These are phyloP conservation scores for Miscanthus lutarioriparius DNA, from an alignment of 176 grass and related monocot genomes.

Conservation along the genomic window DNA sequence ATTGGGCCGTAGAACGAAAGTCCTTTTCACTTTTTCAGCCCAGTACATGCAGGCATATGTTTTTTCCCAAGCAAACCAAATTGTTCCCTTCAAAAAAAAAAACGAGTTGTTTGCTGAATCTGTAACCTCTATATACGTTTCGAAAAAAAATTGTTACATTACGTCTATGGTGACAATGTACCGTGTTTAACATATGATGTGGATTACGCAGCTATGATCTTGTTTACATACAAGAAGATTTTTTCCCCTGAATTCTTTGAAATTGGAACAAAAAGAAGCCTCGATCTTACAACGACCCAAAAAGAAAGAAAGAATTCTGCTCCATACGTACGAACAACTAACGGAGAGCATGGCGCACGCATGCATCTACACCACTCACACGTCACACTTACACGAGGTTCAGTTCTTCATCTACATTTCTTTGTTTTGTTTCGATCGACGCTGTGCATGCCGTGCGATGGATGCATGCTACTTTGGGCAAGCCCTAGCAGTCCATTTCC, in stretches of 20 bases:
- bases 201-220: not conserved
- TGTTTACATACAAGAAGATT: not conserved
- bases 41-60: too few species aligned
- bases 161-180: too few species aligned
- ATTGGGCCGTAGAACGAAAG: too few species aligned
- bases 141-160: too few species aligned
- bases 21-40: too few species aligned
- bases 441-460: too few species aligned
- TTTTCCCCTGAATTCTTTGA: not conserved
- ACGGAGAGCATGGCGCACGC: not conserved
- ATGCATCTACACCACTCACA: not conserved
- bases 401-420: slow-evolving; percentile 8
- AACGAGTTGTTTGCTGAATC: too few species aligned
- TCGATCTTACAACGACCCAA: not conserved
- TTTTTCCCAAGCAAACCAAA: too few species aligned
- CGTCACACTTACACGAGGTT: not conserved
- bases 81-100: too few species aligned
- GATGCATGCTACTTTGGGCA: not conserved
- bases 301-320: not conserved
- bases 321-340: not conserved
- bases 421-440: too few species aligned
- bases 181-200: too few species aligned
- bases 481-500: not conserved
- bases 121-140: too few species aligned
- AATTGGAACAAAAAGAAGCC: not conserved